Conservation (phyloP, 805 yeast species). For the Kodamaea laetipori region DNA sequence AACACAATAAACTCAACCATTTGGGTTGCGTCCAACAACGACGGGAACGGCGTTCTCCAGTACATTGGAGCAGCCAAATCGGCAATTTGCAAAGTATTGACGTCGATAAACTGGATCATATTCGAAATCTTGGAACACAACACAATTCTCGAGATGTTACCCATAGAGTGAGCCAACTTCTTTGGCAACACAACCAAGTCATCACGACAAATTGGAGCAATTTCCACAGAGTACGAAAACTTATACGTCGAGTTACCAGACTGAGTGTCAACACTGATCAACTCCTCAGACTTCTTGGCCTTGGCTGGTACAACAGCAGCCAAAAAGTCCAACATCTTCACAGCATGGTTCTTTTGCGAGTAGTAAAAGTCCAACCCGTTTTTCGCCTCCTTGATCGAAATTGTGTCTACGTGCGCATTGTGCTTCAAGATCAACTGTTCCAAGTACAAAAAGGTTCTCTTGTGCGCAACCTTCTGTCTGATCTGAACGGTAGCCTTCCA, state of each 20-base stretch:
- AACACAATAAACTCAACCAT: conserved; percentile 84
- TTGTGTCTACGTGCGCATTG: conserved; percentile 91
- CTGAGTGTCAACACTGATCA: conserved; percentile 89
- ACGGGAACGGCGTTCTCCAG: conserved; percentile 80
- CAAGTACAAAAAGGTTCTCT: conserved; percentile 91
- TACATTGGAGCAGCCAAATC: conserved; percentile 71
- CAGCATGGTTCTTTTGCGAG: conserved; percentile 85
- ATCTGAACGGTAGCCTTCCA: conserved; percentile 98
- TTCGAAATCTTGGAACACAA: conserved; percentile 84
- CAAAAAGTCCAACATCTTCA: conserved; percentile 90
- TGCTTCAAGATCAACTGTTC: conserved; percentile 94
- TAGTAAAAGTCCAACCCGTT: conserved; percentile 96
- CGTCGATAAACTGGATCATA: conserved; percentile 83
- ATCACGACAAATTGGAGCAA: conserved; percentile 95
- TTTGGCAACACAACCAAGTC: conserved; percentile 92
- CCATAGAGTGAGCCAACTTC: conserved; percentile 78
- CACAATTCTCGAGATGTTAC: conserved; percentile 79
- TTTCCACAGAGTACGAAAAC: conserved; percentile 89
- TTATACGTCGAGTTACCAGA: conserved; percentile 86
- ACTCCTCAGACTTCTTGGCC: conserved; percentile 82
- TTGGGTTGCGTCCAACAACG: conserved; percentile 75
- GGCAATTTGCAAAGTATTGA: conserved; percentile 72
- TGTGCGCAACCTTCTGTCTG: conserved; percentile 95
- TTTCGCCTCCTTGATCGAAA: conserved; percentile 86
- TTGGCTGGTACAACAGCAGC: conserved; percentile 82